Evolutionary conservation across 148 eudicot species (phyloP).

Genomic region (Vaccinium vitisidaea): DNA sequence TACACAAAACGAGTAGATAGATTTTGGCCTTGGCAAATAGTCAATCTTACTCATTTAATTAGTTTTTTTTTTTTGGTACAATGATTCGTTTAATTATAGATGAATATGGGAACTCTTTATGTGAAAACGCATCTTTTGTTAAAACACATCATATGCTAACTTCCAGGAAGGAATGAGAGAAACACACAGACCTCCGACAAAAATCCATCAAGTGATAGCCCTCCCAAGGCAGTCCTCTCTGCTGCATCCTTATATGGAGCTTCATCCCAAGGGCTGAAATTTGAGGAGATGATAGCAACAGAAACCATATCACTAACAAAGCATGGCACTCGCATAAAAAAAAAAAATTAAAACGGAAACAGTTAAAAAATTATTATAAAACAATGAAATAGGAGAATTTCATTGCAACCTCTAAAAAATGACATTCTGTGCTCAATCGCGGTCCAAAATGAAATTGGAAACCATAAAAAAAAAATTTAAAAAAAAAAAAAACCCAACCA

Average conservation of each 20-base stretch:
- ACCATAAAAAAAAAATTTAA: background rate
- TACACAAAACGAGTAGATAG: background rate
- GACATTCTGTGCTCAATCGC: background rate
- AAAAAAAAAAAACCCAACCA: background rate
- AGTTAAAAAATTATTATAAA: background rate
- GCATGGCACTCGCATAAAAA: background rate
- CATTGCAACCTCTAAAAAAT: background rate
- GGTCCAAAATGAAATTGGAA: background rate
- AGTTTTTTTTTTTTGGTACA: background rate
- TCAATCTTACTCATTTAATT: background rate
- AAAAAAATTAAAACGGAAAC: background rate
- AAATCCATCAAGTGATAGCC: slow-evolving; percentile 73
- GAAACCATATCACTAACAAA: background rate
- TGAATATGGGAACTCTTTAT: background rate
- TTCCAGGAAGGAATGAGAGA: background rate
- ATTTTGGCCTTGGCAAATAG: background rate
- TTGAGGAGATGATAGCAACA: slow-evolving; percentile 4
- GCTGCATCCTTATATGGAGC: slow-evolving; percentile 81
- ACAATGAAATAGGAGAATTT: background rate
- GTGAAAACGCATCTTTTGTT: background rate
- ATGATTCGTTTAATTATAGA: background rate
- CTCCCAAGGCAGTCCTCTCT: slow-evolving; percentile 69
- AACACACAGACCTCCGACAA: slow-evolving; percentile 60
- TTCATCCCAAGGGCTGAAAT: slow-evolving; percentile 79
- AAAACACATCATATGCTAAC: background rate